A percentile compares a stretch with the other conserved stretches of the same genome.
Evolutionary conservation across 208 protist species (phyloP).

Genomic region (Leishmania gerbilli): DNA sequence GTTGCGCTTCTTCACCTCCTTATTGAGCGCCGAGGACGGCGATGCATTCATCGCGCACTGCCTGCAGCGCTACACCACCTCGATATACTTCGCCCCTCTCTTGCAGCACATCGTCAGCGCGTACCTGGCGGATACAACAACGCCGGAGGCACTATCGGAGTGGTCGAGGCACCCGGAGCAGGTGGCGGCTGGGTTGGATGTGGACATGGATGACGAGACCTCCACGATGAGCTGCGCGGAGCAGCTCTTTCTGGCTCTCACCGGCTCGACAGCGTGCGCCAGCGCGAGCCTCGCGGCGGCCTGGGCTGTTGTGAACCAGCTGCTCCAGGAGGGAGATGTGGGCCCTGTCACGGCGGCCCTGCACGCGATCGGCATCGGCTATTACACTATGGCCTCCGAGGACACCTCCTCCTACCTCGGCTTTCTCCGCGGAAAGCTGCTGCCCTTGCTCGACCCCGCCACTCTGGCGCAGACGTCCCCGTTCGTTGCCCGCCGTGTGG

Average conservation of each 20-base stretch:
- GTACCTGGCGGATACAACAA: slow-evolving; percentile 63
- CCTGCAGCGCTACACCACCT: slow-evolving; percentile 23
- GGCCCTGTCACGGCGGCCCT: slow-evolving; percentile 64
- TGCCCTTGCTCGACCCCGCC: slow-evolving; percentile 57
- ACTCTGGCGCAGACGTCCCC: slow-evolving; percentile 25
- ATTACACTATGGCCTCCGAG: slow-evolving; percentile 68
- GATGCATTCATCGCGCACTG: slow-evolving; percentile 41
- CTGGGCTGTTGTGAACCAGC: slow-evolving; percentile 58
- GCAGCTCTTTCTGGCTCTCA: slow-evolving; percentile 79
- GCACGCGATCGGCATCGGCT: slow-evolving; percentile 85
- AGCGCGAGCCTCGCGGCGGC: slow-evolving; percentile 25
- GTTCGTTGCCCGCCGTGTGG: slow-evolving; percentile 75
- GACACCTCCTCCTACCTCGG: slow-evolving; percentile 43
- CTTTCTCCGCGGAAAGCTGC: slow-evolving; percentile 57
- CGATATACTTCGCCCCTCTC: slow-evolving; percentile 21
- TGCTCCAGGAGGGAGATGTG: slow-evolving; percentile 46
- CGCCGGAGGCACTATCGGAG: slow-evolving; percentile 27
- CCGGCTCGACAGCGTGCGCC: slow-evolving; percentile 52
- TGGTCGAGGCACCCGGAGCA: slow-evolving; percentile 60
- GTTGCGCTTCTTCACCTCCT: slow-evolving; percentile 42
- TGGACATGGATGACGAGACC: slow-evolving; percentile 58
- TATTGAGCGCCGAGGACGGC: slow-evolving; percentile 55
- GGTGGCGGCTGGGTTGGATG: slow-evolving; percentile 49
- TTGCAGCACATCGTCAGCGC: slow-evolving; percentile 42
- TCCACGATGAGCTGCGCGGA: slow-evolving; percentile 48